Evolutionary conservation across 495 filamentous ascomycete species (phyloP).

Genomic region (Annulohypoxylon nitens): DNA sequence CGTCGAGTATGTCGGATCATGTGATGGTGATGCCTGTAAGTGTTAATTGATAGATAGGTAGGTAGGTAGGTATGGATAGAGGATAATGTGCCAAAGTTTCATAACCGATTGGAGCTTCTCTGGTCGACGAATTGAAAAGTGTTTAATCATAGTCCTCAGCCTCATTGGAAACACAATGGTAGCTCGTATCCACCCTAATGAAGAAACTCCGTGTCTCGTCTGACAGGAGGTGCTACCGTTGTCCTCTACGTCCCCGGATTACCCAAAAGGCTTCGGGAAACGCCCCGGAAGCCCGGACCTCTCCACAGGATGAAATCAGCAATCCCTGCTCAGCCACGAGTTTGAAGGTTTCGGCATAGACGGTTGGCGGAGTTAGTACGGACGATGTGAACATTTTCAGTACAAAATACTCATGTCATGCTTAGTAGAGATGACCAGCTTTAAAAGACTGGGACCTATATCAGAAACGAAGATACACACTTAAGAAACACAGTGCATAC

Average conservation of each 20-base stretch:
- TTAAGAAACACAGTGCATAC: slow-evolving; percentile 8
- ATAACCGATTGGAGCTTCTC: not conserved
- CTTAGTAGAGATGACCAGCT: slow-evolving; percentile 7
- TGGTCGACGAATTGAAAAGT: slow-evolving; percentile 1
- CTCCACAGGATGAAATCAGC: slow-evolving; percentile 36
- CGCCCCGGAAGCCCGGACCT: slow-evolving; percentile 31
- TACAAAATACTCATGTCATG: slow-evolving; percentile 22
- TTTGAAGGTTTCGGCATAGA: slow-evolving; percentile 21
- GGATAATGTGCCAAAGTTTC: not conserved
- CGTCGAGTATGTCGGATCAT: not conserved
- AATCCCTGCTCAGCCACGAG: slow-evolving; percentile 43
- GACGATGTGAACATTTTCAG: slow-evolving; percentile 2
- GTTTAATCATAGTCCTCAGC: slow-evolving; percentile 2
- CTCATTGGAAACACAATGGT: slow-evolving; percentile 9
- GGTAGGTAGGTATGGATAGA: not conserved
- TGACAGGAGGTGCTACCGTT: not conserved
- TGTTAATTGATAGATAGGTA: not conserved
- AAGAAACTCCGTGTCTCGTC: slow-evolving; percentile 4
- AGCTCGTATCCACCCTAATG: slow-evolving; percentile 33
- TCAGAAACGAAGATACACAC: slow-evolving; percentile 1
- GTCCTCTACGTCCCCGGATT: slow-evolving; percentile 25
- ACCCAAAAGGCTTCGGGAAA: slow-evolving; percentile 31
- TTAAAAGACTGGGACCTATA: not conserved
- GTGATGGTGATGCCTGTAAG: not conserved
- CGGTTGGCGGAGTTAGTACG: slow-evolving; percentile 15